Percentiles rank a stretch among this genome's conserved stretches.
phyloP scores from a whole-genome alignment of 108 stramenopile species.

The Aurantiochytrium sp. region DNA sequence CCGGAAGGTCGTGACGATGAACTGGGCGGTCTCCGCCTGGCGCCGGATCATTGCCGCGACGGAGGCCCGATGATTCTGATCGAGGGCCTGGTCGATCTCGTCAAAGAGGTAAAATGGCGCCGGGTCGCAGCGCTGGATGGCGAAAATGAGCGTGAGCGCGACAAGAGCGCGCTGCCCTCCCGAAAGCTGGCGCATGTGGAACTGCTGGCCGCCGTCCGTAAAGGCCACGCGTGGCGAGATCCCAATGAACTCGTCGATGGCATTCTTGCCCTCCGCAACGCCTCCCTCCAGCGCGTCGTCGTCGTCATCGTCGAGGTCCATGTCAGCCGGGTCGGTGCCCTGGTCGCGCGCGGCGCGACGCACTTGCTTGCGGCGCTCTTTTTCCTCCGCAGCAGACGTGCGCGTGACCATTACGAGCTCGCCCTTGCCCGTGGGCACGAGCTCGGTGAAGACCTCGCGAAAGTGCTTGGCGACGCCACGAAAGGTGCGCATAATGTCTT shows the following conservation, averaged over 20 bases:
- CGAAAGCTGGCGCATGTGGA: constrained; percentile 84
- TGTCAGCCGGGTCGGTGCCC: constrained; percentile 63
- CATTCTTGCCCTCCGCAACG: neutral
- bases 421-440: constrained; percentile 89
- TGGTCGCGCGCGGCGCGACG: constrained; percentile 47
- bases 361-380: neutral
- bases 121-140: constrained; percentile 95
- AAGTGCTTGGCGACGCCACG: constrained; percentile 92
- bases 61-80: constrained; percentile 85
- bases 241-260: constrained; percentile 76
- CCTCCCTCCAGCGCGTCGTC: constrained; percentile 38
- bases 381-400: constrained; percentile 38
- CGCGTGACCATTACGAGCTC: constrained; percentile 74
- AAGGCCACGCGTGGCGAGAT: constrained; percentile 87
- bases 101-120: constrained; percentile 99
- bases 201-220: constrained; percentile 70
- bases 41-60: constrained; percentile 90
- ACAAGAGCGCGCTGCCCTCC: constrained; percentile 99
- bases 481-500: constrained; percentile 97
- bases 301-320: constrained; percentile 40
- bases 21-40: constrained; percentile 91
- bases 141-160: constrained; percentile 96
- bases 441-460: constrained; percentile 90
- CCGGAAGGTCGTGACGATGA: constrained; percentile 97
- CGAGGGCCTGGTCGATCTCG: constrained; percentile 93